These are phyloP conservation scores for Colletotrichum cereale DNA, from an alignment of 2,329 filamentous ascomycete genomes.

Conservation along the genomic window DNA sequence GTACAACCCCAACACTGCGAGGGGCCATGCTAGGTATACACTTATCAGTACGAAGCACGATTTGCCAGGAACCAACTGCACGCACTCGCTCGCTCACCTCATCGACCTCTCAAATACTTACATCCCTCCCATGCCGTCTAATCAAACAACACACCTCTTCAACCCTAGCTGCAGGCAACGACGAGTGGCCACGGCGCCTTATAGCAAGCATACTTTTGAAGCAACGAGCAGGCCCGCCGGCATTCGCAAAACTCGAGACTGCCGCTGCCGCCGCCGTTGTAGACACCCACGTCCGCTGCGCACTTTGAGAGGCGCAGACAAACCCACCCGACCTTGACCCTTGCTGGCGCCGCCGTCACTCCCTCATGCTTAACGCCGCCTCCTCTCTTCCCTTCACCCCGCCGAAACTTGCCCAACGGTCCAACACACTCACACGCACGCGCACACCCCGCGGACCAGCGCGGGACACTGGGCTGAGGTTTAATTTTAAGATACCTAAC, in stretches of 20 bases:
- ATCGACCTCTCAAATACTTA: background rate
- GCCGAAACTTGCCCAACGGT: constrained; percentile 22
- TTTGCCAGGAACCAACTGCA: background rate
- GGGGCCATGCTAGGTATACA: background rate
- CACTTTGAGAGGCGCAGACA: constrained; percentile 16
- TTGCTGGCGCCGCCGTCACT: constrained; percentile 13
- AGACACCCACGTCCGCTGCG: constrained; percentile 7
- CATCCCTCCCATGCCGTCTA: background rate
- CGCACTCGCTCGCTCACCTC: background rate
- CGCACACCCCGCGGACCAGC: constrained; percentile 24
- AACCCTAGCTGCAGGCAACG: background rate
- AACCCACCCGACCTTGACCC: constrained; percentile 16
- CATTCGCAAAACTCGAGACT: background rate
- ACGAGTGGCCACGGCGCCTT: background rate
- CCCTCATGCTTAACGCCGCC: background rate
- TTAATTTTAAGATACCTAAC: constrained; percentile 35
- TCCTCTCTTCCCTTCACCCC: constrained; percentile 19
- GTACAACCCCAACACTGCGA: background rate
- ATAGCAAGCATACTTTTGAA: background rate
- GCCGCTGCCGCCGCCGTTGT: constrained; percentile 1
- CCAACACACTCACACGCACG: constrained; percentile 5
- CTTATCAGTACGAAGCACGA: too few relatives aligned
- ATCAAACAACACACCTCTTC: background rate
- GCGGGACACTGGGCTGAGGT: constrained; percentile 32
- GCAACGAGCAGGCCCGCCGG: background rate